phyloP scores from a whole-genome alignment of 164 flowering plant species.

The Vitis riparia region DNA sequence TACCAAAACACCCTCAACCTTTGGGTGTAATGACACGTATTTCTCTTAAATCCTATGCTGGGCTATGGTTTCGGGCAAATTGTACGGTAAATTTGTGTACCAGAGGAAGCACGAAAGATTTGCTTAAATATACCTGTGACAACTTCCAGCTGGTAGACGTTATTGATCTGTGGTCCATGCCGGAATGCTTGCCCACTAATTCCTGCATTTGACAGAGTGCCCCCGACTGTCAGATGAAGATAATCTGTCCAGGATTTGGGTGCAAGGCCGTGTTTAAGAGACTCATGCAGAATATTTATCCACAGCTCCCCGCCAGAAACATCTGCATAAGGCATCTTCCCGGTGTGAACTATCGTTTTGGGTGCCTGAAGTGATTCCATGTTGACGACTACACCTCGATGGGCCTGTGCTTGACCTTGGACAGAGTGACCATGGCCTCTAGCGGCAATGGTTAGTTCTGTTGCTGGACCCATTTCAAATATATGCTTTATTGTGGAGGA shows the following conservation, averaged over 20 bases:
- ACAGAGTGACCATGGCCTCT: slow-evolving; percentile 92
- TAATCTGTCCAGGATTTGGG: slow-evolving; percentile 99
- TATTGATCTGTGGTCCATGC: slow-evolving; percentile 90
- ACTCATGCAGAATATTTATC: slow-evolving; percentile 79
- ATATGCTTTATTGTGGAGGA: slow-evolving; percentile 53
- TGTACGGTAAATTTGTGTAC: background rate
- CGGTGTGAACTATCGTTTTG: slow-evolving; percentile 39
- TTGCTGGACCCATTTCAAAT: slow-evolving; percentile 46
- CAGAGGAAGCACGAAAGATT: background rate
- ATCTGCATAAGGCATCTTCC: slow-evolving; percentile 67
- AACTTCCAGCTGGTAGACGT: slow-evolving; percentile 79
- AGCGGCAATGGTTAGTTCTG: slow-evolving; percentile 77
- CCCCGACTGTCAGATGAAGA: slow-evolving; percentile 87
- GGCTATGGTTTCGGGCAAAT: background rate
- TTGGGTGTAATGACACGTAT: too few species aligned
- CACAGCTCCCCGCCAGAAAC: slow-evolving; percentile 84
- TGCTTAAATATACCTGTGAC: slow-evolving; percentile 64
- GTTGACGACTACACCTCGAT: slow-evolving; percentile 60
- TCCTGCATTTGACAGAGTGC: slow-evolving; percentile 92
- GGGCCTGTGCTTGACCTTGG: slow-evolving; percentile 85
- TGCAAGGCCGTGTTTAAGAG: slow-evolving; percentile 67
- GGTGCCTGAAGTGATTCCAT: slow-evolving; percentile 66
- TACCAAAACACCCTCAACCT: background rate
- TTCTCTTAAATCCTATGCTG: background rate
- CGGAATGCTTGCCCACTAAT: slow-evolving; percentile 90